Percentiles rank a stretch among this genome's conserved stretches.
Conservation (phyloP, 805 yeast species). For the Nematodospora valgi region DNA sequence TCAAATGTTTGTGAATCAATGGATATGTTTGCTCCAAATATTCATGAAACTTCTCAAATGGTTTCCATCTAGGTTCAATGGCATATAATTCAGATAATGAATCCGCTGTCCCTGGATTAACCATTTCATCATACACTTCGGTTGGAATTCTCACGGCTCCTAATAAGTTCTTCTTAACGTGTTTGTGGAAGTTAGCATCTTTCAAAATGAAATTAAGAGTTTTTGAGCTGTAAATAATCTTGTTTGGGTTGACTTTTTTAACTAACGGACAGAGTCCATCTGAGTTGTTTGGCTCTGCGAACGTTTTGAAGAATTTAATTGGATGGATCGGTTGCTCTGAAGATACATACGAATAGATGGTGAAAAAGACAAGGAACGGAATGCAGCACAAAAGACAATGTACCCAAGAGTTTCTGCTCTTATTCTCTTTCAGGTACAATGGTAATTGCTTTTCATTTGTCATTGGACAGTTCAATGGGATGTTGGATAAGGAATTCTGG, state of each 20-base stretch:
- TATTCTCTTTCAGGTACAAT: not conserved
- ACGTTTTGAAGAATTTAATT: not conserved
- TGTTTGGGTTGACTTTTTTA: conserved; percentile 26
- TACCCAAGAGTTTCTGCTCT: no score
- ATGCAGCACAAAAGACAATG: no score
- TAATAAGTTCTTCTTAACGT: conserved; percentile 20
- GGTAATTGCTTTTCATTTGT: conserved; percentile 5
- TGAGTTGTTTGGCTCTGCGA: conserved; percentile 15
- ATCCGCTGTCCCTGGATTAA: conserved; percentile 23
- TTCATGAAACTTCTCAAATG: conserved; percentile 24
- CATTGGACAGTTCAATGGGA: not conserved
- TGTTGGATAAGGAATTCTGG: not conserved
- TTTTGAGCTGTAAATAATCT: conserved; percentile 16
- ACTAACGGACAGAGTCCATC: conserved; percentile 36
- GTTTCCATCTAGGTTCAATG: conserved; percentile 23
- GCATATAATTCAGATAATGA: conserved; percentile 23
- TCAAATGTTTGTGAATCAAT: conserved; percentile 27
- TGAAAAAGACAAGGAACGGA: no score
- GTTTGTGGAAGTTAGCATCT: conserved; percentile 21
- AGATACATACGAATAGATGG: not conserved
- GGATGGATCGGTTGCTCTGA: no score
- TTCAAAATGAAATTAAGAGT: conserved; percentile 23
- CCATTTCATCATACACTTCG: conserved; percentile 29
- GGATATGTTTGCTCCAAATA: conserved; percentile 33
- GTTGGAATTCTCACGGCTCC: conserved; percentile 32